Evolutionary conservation across 129 eudicot genomes (phyloP).

Genomic region (Pittosporum tobira): DNA sequence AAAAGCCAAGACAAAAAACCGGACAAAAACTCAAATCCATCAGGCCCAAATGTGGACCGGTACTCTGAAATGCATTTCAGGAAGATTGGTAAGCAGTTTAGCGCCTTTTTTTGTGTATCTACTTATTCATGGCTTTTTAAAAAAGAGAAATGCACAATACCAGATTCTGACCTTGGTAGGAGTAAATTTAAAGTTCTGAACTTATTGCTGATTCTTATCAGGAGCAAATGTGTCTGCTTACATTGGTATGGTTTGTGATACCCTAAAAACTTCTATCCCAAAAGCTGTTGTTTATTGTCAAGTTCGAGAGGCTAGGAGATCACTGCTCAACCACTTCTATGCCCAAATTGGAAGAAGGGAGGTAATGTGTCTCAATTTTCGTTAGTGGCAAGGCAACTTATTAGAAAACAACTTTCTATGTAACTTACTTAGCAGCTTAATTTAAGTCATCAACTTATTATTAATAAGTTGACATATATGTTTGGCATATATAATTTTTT

Average conservation of each 20-base stretch:
- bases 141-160: background rate
- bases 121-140: background rate
- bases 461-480: too few species aligned
- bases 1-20: conserved; percentile 57
- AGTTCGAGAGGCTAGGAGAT: conserved; percentile 82
- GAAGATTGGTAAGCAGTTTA: conserved; percentile 54
- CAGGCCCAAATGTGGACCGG: conserved; percentile 66
- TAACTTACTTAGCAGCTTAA: too few species aligned
- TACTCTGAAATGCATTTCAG: conserved; percentile 70
- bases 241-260: conserved; percentile 77
- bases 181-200: too few species aligned
- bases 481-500: too few species aligned
- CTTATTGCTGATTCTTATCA: conserved; percentile 23
- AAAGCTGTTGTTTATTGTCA: conserved; percentile 98
- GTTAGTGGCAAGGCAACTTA: too few species aligned
- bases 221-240: conserved; percentile 88
- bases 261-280: conserved; percentile 70
- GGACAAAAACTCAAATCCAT: conserved; percentile 26
- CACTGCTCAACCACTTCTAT: conserved; percentile 73
- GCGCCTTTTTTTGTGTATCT: conserved; percentile 4
- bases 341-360: conserved; percentile 85
- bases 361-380: conserved; percentile 31
- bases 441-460: too few species aligned
- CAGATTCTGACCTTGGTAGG: too few species aligned
- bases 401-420: too few species aligned